Base-by-base conservation (phyloP, 495 filamentous ascomycete species). In the Gamarada debralockiae region DNA sequence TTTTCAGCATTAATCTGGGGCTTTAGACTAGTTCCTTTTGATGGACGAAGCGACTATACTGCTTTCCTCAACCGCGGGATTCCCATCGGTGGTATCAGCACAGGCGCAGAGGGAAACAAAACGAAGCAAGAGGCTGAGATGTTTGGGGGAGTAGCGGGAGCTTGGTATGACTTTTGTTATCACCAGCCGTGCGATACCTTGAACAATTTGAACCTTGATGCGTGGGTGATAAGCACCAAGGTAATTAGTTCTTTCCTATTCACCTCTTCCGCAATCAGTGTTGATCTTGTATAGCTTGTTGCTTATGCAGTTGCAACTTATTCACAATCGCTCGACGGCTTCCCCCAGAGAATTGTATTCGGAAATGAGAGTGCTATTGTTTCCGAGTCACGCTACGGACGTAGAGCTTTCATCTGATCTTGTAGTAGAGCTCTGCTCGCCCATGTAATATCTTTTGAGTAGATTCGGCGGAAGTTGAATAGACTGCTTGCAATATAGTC, bases 31-130 rank as follows among this genome's bases (percentile, higher is more conserved):
- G n/a, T n/a, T 48, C 67, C 74, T 0, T 78, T 77, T 50, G 77
- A 81, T 52, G 78, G 77, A n/a, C 73, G 78, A 21, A 78, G 74
- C 52, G 78, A 81, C 53, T 81, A 81, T 44, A 74, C 74, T 37
- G 75, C 70, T 13, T 81, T 81, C 60, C 76, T 81, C 51, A 64
- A 67, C 12, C 63, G 73, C 34, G 72, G 70, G 1, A 79, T 79
- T 40, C 77, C 78, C 9, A 75, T 67, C 8, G 77, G 78, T 31
- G 79, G 78, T 38, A 78, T 81, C 59, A 78, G 82, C 2, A 80
- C 88, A 33, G 87, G 79, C 6, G 79, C 74, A 2, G 75, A 84
- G 51, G 75, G 80, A 42, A 69, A 81, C 39, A 78, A 80, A 69
- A 78, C 71, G 1, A 67, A 72, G 22, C 67, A 75, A 52, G 74